Percentiles rank a stretch among this genome's conserved stretches.
Evolutionary conservation across 495 filamentous ascomycete species (phyloP).

Genomic region (Annulohypoxylon moriforme): DNA sequence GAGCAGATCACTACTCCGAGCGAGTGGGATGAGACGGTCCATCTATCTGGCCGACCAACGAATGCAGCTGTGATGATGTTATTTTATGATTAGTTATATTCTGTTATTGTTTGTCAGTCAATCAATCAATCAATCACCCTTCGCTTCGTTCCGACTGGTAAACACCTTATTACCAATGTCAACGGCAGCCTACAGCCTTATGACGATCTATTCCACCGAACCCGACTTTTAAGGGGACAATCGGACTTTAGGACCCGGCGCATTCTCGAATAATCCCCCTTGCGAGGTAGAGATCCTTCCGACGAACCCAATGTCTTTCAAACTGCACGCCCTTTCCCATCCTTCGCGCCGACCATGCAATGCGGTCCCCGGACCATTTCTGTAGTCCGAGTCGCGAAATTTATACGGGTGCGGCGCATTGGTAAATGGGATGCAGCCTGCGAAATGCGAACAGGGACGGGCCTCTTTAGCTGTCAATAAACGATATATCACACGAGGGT

Average conservation of each 20-base stretch:
- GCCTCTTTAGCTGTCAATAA: neutral
- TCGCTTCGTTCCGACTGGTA: neutral
- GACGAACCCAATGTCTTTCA: neutral
- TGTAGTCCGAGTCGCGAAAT: neutral
- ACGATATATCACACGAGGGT: neutral
- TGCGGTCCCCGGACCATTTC: constrained; percentile 2
- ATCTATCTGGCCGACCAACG: neutral
- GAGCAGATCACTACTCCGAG: neutral
- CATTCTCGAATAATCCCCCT: neutral
- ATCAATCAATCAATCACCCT: neutral
- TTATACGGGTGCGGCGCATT: constrained; percentile 1
- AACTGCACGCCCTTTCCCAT: neutral
- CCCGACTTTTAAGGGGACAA: neutral
- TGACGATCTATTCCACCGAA: neutral
- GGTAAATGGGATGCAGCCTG: neutral
- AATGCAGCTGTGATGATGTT: too few relatives aligned
- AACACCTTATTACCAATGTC: neutral
- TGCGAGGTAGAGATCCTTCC: constrained; percentile 9
- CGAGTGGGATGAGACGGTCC: neutral
- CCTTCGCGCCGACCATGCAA: neutral
- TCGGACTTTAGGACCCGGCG: neutral
- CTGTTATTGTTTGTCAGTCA: neutral
- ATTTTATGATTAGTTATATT: neutral
- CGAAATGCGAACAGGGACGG: neutral
- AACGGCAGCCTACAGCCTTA: neutral